Evolutionary conservation across 2,329 filamentous ascomycete genomes (phyloP).

Genomic region (Talaromyces sp.): DNA sequence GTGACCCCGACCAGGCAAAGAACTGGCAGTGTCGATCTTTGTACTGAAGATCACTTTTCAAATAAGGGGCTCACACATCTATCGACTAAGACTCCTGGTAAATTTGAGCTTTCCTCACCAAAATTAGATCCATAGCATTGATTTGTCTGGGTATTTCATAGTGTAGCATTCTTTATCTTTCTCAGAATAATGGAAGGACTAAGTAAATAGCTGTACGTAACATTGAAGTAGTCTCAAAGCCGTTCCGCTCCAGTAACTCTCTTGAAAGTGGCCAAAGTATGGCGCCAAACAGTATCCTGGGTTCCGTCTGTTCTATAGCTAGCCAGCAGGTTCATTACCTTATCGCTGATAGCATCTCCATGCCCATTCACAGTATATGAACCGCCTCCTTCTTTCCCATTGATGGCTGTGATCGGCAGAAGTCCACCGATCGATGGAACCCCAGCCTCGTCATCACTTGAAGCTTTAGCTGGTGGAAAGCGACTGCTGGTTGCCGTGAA

Average conservation of each 20-base stretch:
- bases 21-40: slow-evolving; percentile 14
- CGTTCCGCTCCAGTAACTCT: background rate
- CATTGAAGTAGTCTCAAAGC: background rate
- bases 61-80: background rate
- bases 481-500: background rate
- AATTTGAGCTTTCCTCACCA: too few relatives aligned
- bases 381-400: background rate
- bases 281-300: background rate
- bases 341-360: background rate
- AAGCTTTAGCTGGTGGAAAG: background rate
- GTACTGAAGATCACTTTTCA: background rate
- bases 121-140: too few relatives aligned
- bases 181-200: background rate
- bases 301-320: background rate
- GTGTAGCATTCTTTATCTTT: background rate
- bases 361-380: background rate
- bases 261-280: background rate
- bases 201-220: background rate
- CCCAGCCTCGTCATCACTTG: background rate
- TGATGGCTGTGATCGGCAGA: background rate
- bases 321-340: background rate
- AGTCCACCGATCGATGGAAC: background rate
- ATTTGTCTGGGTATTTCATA: background rate
- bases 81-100: background rate
- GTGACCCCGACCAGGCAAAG: slow-evolving; percentile 10